phyloP scores from a whole-genome alignment of 495 filamentous ascomycete species.

The Aspergillus steynii region DNA sequence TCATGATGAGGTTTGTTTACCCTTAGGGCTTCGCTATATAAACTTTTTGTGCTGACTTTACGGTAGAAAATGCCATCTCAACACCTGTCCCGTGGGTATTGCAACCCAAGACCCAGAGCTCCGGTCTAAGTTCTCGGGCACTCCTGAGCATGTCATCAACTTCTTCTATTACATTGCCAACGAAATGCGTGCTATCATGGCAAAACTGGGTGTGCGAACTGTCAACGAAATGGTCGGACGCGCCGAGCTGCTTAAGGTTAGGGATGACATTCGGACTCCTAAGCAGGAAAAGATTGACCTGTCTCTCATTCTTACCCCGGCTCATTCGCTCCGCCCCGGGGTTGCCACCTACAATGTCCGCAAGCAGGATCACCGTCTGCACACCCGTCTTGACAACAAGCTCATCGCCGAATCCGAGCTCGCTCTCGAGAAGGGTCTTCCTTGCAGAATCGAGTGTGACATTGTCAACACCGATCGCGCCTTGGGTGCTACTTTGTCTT shows the following conservation, averaged over 20 bases:
- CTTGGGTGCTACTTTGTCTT: slow-evolving; percentile 92
- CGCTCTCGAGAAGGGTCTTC: slow-evolving; percentile 93
- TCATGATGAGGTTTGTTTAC: slow-evolving; percentile 68
- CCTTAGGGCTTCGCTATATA: neutral
- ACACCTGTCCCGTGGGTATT: slow-evolving; percentile 96
- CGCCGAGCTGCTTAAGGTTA: slow-evolving; percentile 81
- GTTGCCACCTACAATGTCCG: slow-evolving; percentile 98
- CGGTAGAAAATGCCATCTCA: slow-evolving; percentile 53
- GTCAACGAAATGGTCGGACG: slow-evolving; percentile 99
- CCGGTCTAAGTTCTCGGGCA: slow-evolving; percentile 91
- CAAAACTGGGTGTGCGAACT: slow-evolving; percentile 88
- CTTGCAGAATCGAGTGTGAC: slow-evolving; percentile 94
- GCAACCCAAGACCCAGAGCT: slow-evolving; percentile 96
- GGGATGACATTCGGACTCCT: slow-evolving; percentile 81
- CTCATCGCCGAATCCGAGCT: slow-evolving; percentile 96
- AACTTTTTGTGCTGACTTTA: neutral
- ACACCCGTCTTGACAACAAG: slow-evolving; percentile 96
- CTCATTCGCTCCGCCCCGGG: slow-evolving; percentile 92
- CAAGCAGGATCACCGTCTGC: slow-evolving; percentile 95
- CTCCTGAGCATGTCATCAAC: slow-evolving; percentile 98
- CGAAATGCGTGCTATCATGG: slow-evolving; percentile 98
- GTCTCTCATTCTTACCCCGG: slow-evolving; percentile 92
- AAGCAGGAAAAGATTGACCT: slow-evolving; percentile 96
- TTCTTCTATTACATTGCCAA: slow-evolving; percentile 99
- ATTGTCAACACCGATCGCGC: slow-evolving; percentile 98